Conservation (phyloP, 352 stramenopile species). For the Globisporangium recalcitrans region DNA sequence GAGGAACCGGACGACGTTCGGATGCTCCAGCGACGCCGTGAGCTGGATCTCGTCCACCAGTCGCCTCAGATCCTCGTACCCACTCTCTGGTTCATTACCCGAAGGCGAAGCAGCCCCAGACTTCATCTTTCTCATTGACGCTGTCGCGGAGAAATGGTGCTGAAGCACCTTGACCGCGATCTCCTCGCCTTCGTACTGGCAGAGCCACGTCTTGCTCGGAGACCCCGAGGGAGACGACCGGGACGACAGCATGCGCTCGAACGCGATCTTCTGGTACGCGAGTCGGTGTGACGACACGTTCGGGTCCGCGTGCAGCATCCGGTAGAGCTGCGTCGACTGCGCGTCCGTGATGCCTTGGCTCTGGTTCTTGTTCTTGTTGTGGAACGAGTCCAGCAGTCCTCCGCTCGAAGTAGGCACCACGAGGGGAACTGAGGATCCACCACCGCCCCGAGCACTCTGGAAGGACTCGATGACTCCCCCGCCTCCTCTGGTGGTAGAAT, state of each 20-base stretch:
- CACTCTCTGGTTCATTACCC: too few species aligned
- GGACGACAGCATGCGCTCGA: slow-evolving; percentile 20
- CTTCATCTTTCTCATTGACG: neutral
- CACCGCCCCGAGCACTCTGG: neutral
- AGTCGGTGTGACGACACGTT: slow-evolving; percentile 24
- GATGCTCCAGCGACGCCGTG: slow-evolving; percentile 38
- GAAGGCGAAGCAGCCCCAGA: too few species aligned
- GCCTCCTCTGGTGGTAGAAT: neutral
- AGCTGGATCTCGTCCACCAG: slow-evolving; percentile 39
- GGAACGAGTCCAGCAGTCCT: neutral
- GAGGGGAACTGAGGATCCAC: too few species aligned
- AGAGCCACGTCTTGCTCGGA: slow-evolving; percentile 21
- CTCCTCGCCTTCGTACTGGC: slow-evolving; percentile 36
- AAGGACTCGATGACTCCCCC: neutral
- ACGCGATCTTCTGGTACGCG: slow-evolving; percentile 37
- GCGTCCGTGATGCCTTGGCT: slow-evolving; percentile 9
- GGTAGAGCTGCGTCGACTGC: slow-evolving; percentile 25
- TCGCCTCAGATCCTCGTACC: slow-evolving; percentile 21
- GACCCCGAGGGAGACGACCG: slow-evolving; percentile 13
- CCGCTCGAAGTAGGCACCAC: neutral
- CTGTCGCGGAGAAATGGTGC: slow-evolving; percentile 7
- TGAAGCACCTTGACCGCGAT: slow-evolving; percentile 31
- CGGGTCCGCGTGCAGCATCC: slow-evolving; percentile 22
- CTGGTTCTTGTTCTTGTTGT: neutral
- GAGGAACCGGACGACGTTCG: slow-evolving; percentile 44